phyloP scores from a whole-genome alignment of 192 early-diverging fungal genomes.

The Lobosporangium transversale region DNA sequence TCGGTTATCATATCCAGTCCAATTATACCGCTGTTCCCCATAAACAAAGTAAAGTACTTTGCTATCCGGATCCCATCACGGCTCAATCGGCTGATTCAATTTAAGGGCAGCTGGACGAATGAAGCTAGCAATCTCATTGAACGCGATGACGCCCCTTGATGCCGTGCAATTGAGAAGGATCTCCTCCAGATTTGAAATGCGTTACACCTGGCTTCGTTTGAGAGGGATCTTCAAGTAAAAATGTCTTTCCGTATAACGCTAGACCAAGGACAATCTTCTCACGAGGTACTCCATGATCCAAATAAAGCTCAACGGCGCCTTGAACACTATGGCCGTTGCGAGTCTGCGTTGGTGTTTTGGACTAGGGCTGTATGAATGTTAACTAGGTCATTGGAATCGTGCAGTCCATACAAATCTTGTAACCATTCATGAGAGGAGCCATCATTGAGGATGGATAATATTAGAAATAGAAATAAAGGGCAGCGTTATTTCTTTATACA shows the following conservation, averaged over 20 bases:
- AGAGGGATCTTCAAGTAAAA: constrained; percentile 2
- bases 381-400: constrained; percentile 64
- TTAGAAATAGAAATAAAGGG: too few relatives aligned
- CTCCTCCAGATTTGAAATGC: constrained; percentile 20
- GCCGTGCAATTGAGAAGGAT: constrained; percentile 38
- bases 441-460: too few relatives aligned
- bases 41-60: constrained; percentile 47
- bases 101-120: constrained; percentile 1
- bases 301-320: constrained; percentile 70
- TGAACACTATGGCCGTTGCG: constrained; percentile 46
- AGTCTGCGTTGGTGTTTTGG: constrained; percentile 25
- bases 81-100: neutral
- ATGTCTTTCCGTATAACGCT: constrained; percentile 73
- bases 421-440: too few relatives aligned
- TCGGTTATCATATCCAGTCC: constrained; percentile 42
- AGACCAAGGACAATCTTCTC: constrained; percentile 83
- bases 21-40: constrained; percentile 17
- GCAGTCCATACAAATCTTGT: constrained; percentile 46
- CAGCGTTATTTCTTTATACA: too few relatives aligned
- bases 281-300: constrained; percentile 74
- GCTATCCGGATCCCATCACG: constrained; percentile 24
- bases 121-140: constrained; percentile 31
- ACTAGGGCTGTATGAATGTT: constrained; percentile 41
- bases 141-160: constrained; percentile 36
- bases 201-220: constrained; percentile 10